Base-by-base conservation (phyloP, 352 stramenopile genomes). In the Phytopythium delawarense region DNA sequence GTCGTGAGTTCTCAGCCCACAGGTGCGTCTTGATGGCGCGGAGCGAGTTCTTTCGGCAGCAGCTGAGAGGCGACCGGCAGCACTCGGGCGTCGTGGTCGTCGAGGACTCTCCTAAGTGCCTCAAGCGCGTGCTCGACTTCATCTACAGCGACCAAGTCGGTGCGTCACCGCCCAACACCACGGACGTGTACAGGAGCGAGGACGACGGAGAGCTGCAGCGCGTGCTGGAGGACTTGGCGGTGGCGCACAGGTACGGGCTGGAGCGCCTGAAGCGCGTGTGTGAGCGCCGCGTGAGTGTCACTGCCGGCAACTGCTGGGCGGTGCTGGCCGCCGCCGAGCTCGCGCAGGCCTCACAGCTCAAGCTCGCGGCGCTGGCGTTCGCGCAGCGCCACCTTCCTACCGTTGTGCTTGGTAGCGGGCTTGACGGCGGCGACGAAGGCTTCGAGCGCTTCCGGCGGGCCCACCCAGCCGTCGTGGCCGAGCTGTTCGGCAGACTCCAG, bases 211-310 rank as follows among this genome's bases (percentile, higher is more conserved):
- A 74, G 3, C 57, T 21, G 0, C 74, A 85, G 25, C 62, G 78
- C n/a, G 39, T 92, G 9, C 67, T 94, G n/a, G 79, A 94, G 60
- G 81, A 90, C 28, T 65, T 94, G 11, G 67, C 88, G n/a, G 78
- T 78, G 0, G 82, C 82, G 1, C 76, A 94, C 66, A 89, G 87
- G 62, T 92, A 87, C 58, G 78, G 80, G 20, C 71, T 94, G 25
- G 69, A 72, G n/a, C 78, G 81, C 13, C 81, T 91, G 67, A 92
- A 91, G 70, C 74, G 76, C 15, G 60, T 88, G 2, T 86, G 72
- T 37, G 84, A 93, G 37, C 75, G 85, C 62, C 57, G 73, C 11
- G 61, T 90, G 7, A 20, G 23, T 6, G 63, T 92, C 57, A 85
- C 70, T 0, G 13, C 51, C 2, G 45, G 12, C 21, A 94, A 88